Conservation (phyloP, 2,329 filamentous ascomycete genomes). For the Teratosphaeria gauchensis region DNA sequence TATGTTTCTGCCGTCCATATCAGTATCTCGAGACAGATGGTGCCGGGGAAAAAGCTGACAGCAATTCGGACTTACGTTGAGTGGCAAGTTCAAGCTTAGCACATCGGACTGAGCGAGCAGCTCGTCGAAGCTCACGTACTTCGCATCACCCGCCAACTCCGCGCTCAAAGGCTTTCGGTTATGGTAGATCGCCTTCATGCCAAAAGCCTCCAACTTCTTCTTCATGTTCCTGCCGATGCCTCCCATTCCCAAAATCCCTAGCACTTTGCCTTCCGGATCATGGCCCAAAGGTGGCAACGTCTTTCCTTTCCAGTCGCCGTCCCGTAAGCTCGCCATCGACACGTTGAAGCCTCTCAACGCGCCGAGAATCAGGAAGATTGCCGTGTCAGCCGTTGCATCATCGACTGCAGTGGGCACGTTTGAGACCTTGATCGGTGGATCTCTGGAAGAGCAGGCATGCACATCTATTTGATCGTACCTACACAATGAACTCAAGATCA, state of each 20-base stretch:
- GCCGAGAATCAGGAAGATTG: conserved; percentile 72
- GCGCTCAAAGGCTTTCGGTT: conserved; percentile 38
- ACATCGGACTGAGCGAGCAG: conserved; percentile 46
- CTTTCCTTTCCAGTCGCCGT: conserved; percentile 37
- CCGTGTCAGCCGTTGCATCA: conserved; percentile 73
- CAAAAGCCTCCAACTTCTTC: conserved; percentile 43
- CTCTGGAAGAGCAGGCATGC: conserved; percentile 55
- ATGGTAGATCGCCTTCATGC: conserved; percentile 51
- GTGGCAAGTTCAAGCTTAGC: conserved; percentile 44
- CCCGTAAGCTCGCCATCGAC: conserved; percentile 37
- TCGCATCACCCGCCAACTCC: conserved; percentile 35
- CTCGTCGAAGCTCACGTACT: conserved; percentile 48
- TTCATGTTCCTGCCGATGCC: conserved; percentile 46
- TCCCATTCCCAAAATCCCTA: conserved; percentile 52
- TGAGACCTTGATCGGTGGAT: conserved; percentile 55
- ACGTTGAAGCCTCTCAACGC: conserved; percentile 47
- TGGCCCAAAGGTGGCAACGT: conserved; percentile 37
- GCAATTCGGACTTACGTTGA: conserved; percentile 27
- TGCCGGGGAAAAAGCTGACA: neutral
- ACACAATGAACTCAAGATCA: conserved; percentile 39
- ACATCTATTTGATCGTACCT: conserved; percentile 81
- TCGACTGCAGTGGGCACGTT: conserved; percentile 76
- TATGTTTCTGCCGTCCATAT: conserved; percentile 21
- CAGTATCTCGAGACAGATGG: neutral
- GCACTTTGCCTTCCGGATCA: conserved; percentile 43